Base-by-base conservation (phyloP, 2,329 filamentous ascomycete genomes). In the Cladosporium sp. region DNA sequence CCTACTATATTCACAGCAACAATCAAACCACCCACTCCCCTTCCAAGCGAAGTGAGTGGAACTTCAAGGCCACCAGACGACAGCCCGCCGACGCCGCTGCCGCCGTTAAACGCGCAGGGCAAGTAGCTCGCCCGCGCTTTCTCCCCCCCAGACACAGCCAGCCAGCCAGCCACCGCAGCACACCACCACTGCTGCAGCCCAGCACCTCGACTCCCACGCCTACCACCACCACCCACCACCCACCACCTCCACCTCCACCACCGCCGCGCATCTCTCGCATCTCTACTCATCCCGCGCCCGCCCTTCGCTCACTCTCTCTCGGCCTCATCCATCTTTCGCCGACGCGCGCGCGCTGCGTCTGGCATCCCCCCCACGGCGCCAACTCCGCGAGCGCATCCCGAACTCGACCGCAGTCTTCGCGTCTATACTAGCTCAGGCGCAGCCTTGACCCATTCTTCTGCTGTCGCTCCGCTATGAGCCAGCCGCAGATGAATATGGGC, bases 401-500 rank as follows among this genome's bases (percentile, higher is more conserved):
- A 25, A 16, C 40, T 30, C 16, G 32, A 25, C 12, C 8, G 16
- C 30, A 22, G 47, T 38, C 16, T 30, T 50, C 38, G 39, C 47
- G 16, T 12, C 15, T 25, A 12, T 12, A 20, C 16, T 12, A 20
- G 22, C 43, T 19, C 40, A 16, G 13, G 27, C 27, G 15, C 38
- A 48, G 36, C 45, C 19, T 27, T 27, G 15, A 11, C 47, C 30
- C 20, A n/a, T n/a, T 38, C 38, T 38, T 43, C 39, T 16, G 38
- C 35, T 40, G 36, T 42, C 38, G 52, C 58, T 54, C 54, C 52
- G 59, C 54, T 62, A 79, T 79, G 76, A 78, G 76, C 65, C 72
- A 84, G 80, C 74, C 74, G 69, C 72, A 78, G 61, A 86, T 89
- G 83, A 78, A 77, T 64, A 87, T 88, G 80, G 80, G 77, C 65